phyloP scores from a whole-genome alignment of 495 filamentous ascomycete genomes.

The Lophiotrema nucula region DNA sequence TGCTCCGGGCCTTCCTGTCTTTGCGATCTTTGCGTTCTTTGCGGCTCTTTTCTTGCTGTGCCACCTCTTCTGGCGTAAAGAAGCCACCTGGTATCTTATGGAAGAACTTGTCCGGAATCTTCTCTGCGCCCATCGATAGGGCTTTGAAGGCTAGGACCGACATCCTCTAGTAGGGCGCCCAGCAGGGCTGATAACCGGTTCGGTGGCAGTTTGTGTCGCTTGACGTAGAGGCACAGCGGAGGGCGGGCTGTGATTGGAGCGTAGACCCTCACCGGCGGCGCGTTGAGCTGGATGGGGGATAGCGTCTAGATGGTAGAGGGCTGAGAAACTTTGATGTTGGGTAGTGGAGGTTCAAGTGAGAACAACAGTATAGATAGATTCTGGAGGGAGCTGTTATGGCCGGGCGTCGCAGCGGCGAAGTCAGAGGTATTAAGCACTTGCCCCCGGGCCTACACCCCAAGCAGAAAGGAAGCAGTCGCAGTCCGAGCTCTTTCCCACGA shows the following conservation, averaged over 20 bases:
- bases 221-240: conserved; percentile 20
- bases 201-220: neutral
- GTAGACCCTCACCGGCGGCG: neutral
- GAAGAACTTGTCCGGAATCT: conserved; percentile 41
- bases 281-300: conserved; percentile 12
- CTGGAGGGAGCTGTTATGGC: neutral
- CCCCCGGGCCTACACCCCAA: neutral
- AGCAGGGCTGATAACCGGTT: conserved; percentile 28
- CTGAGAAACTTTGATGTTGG: neutral
- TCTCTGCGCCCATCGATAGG: conserved; percentile 36
- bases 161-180: conserved; percentile 13
- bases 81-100: conserved; percentile 41
- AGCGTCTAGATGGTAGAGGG: conserved; percentile 1
- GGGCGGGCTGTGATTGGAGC: conserved; percentile 27
- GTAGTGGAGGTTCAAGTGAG: neutral
- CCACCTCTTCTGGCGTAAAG: conserved; percentile 37
- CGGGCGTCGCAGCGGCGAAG: neutral
- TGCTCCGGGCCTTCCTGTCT: neutral
- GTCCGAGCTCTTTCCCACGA: neutral
- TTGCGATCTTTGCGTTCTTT: conserved; percentile 12
- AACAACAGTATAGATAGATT: neutral
- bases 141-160: conserved; percentile 32
- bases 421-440: neutral
- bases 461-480: neutral
- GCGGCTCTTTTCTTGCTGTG: conserved; percentile 10